Percentiles rank a stretch among this genome's conserved stretches.
Evolutionary conservation across 352 stramenopile species (phyloP).

Genomic region (Chloridella minuta): DNA sequence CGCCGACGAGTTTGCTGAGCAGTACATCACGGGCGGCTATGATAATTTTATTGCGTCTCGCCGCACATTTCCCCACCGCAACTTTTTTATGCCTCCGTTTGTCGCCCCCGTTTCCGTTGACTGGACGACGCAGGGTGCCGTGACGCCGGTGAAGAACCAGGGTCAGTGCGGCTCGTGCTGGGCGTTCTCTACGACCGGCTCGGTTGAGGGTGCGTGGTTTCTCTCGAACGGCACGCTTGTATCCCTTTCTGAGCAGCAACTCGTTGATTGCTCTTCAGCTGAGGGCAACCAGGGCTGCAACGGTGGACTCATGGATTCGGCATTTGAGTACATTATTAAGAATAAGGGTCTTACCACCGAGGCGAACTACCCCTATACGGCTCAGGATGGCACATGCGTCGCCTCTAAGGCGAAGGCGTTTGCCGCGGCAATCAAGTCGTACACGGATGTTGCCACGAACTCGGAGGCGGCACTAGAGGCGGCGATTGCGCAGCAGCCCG

Average conservation of each 20-base stretch:
- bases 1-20: constrained; percentile 55
- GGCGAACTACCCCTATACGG: constrained; percentile 37
- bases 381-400: constrained; percentile 22
- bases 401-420: not conserved
- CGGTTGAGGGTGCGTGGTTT: constrained; percentile 32
- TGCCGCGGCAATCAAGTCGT: constrained; percentile 21
- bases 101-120: constrained; percentile 45
- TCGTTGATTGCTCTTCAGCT: constrained; percentile 51
- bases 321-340: constrained; percentile 47
- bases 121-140: constrained; percentile 58
- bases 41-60: not conserved
- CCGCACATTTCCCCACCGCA: constrained; percentile 20
- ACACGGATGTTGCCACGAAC: constrained; percentile 21
- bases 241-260: constrained; percentile 51
- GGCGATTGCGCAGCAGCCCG: constrained; percentile 34
- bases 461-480: constrained; percentile 36
- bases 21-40: constrained; percentile 26
- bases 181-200: constrained; percentile 58
- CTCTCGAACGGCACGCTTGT: constrained; percentile 22
- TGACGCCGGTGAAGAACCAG: constrained; percentile 91
- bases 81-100: constrained; percentile 23
- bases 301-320: constrained; percentile 51
- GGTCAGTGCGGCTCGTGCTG: too few species aligned
- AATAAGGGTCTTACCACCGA: constrained; percentile 40
- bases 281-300: constrained; percentile 47